Evolutionary conservation across 306 rosid genomes (phyloP).

Genomic region (Vachellia pachyceras): DNA sequence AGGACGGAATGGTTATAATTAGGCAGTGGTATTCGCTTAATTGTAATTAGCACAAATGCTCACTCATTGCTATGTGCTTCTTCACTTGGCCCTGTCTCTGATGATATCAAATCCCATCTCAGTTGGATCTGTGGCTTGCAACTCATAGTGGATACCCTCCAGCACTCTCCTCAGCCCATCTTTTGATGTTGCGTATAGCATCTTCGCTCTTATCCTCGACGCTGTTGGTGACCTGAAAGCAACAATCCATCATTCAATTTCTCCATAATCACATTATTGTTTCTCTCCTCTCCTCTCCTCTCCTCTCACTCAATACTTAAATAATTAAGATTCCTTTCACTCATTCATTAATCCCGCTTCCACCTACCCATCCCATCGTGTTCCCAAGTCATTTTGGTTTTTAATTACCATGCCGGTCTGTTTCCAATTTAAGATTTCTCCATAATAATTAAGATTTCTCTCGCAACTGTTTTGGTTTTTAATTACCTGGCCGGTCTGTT

Average conservation of each 20-base stretch:
- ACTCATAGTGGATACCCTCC: conserved; percentile 69
- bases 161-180: conserved; percentile 73
- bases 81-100: conserved; percentile 6
- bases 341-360: neutral
- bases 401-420: neutral
- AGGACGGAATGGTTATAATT: neutral
- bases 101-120: conserved; percentile 76
- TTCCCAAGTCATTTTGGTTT: neutral
- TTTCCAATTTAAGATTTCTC: too few relatives aligned
- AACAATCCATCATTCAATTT: neutral
- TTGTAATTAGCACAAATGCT: neutral
- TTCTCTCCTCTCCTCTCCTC: too few relatives aligned
- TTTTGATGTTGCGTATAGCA: conserved; percentile 74
- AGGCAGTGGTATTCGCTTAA: neutral
- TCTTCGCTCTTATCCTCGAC: conserved; percentile 75
- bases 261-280: neutral
- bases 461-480: neutral
- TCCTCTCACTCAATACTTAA: neutral
- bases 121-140: conserved; percentile 76
- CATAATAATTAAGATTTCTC: too few relatives aligned
- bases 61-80: neutral
- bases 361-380: neutral
- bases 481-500: neutral
- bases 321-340: neutral
- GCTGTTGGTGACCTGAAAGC: conserved; percentile 66